Conservation (phyloP, 73 alveolate genomes). For the Blepharisma japonicum region DNA sequence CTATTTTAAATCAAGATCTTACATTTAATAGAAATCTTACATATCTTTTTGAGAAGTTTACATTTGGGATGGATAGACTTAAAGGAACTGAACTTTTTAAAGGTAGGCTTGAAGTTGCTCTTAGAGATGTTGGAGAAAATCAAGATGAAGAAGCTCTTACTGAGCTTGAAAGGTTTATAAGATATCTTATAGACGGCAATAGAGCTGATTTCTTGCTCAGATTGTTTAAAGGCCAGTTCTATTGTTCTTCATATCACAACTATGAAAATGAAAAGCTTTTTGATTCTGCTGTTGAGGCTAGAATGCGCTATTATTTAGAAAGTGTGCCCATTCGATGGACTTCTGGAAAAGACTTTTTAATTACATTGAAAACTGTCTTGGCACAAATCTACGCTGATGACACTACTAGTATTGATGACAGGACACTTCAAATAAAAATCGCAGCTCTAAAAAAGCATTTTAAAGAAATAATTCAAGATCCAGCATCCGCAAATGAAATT, state of each 20-base stretch:
- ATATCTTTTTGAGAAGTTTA: background rate
- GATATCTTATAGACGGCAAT: background rate
- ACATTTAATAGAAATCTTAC: background rate
- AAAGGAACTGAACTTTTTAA: background rate
- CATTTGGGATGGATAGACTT: background rate
- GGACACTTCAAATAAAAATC: background rate
- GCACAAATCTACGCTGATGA: constrained; percentile 13
- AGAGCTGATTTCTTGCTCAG: background rate
- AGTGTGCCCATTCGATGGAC: background rate
- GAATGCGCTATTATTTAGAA: background rate
- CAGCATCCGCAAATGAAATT: background rate
- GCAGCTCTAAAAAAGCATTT: background rate
- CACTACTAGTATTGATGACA: background rate
- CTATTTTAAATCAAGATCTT: constrained; percentile 57
- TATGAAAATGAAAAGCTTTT: constrained; percentile 22
- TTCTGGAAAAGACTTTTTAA: background rate
- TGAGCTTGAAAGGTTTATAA: background rate
- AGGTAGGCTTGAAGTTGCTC: constrained; percentile 22
- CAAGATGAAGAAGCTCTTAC: background rate
- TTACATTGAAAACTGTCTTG: background rate
- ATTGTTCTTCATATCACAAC: background rate
- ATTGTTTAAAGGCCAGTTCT: background rate
- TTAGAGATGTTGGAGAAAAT: constrained; percentile 18
- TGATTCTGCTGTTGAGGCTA: background rate
- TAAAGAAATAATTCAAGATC: background rate